Conservation (phyloP, 2,329 filamentous ascomycete species). For the Cladosporium phlei region DNA sequence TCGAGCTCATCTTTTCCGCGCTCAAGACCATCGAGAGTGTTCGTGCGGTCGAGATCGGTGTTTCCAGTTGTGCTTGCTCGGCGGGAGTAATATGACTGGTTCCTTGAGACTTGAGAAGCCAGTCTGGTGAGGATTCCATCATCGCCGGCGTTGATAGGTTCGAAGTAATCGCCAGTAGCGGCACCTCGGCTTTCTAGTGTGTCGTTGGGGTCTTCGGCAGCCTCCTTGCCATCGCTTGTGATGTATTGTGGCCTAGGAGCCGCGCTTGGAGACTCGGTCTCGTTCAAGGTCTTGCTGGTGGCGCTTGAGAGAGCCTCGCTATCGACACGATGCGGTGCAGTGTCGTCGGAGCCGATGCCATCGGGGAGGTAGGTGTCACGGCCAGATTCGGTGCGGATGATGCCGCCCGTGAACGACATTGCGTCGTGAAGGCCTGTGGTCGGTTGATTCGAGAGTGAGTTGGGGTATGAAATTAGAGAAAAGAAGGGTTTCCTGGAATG, state of each 20-base stretch:
- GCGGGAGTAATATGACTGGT: conserved; percentile 19
- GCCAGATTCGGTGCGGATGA: conserved; percentile 18
- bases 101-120: conserved; percentile 17
- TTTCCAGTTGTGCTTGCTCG: conserved; percentile 14
- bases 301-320: conserved; percentile 7
- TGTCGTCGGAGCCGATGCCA: conserved; percentile 13
- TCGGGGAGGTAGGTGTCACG: conserved; percentile 19
- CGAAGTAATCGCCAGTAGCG: conserved; percentile 16
- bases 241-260: conserved; percentile 17
- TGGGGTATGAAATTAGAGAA: background rate
- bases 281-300: conserved; percentile 15
- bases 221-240: conserved; percentile 26
- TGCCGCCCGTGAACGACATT: conserved; percentile 15
- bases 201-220: conserved; percentile 21
- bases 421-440: background rate
- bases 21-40: conserved; percentile 35
- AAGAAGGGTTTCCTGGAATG: background rate
- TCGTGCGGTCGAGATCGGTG: conserved; percentile 21
- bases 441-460: background rate
- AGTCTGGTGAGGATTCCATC: conserved; percentile 19
- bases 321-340: conserved; percentile 1
- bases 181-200: background rate
- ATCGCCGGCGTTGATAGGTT: conserved; percentile 19
- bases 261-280: background rate
- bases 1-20: conserved; percentile 49